Conservation (phyloP, 768 basidiomycete genomes). For the Collybiopsis luxurians region DNA sequence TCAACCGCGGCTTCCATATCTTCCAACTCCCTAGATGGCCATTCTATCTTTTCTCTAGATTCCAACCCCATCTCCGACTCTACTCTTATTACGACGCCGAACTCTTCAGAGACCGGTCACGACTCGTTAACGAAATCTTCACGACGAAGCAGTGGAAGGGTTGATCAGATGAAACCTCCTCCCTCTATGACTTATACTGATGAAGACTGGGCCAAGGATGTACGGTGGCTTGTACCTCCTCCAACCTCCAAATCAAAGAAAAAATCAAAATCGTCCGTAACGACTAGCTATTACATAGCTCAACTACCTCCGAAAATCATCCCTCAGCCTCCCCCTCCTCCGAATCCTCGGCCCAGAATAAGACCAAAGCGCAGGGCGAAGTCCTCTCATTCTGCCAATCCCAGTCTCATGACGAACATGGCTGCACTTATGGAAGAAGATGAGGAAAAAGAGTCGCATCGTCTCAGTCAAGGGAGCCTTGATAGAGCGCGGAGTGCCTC, state of each 20-base stretch:
- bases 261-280: background rate
- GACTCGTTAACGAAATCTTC: constrained; percentile 3
- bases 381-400: constrained; percentile 31
- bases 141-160: constrained; percentile 14
- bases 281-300: constrained; percentile 14
- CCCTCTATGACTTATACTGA: constrained; percentile 43
- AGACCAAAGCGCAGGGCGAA: constrained; percentile 17
- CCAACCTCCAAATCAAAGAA: background rate
- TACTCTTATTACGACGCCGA: constrained; percentile 32
- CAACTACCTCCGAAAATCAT: constrained; percentile 9
- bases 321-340: constrained; percentile 2
- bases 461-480: background rate
- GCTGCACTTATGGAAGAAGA: constrained; percentile 52
- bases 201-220: constrained; percentile 67
- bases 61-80: constrained; percentile 28
- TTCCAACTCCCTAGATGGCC: constrained; percentile 38
- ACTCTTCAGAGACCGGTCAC: constrained; percentile 29
- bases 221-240: constrained; percentile 54
- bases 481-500: background rate
- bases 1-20: constrained; percentile 28
- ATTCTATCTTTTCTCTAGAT: constrained; percentile 37
- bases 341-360: constrained; percentile 10
- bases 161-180: constrained; percentile 14
- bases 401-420: constrained; percentile 51
- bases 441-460: constrained; percentile 32